Percentiles rank a stretch among this genome's conserved stretches.
Evolutionary conservation across 805 yeast genomes (phyloP).

Genomic region (Wickerhamomyces chaumierensis): DNA sequence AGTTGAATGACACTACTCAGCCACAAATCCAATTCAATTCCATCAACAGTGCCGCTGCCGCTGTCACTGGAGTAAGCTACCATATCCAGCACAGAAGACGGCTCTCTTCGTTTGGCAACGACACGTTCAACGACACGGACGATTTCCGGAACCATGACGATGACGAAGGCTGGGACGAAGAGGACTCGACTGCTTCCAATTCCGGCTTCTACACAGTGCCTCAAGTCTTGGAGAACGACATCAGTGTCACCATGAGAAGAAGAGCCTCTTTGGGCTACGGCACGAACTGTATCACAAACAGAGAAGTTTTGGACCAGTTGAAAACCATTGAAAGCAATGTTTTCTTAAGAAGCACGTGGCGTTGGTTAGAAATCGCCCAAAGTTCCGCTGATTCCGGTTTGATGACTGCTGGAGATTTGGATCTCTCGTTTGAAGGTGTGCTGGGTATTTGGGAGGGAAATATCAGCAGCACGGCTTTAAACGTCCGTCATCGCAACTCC

Average conservation of each 20-base stretch:
- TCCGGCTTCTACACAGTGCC: slow-evolving; percentile 21
- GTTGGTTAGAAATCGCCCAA: slow-evolving; percentile 73
- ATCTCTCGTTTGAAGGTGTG: slow-evolving; percentile 82
- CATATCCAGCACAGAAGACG: too few species aligned
- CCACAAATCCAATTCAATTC: background rate
- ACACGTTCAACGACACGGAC: background rate
- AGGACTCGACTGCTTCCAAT: slow-evolving; percentile 13
- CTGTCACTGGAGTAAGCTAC: too few species aligned
- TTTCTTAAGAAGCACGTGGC: slow-evolving; percentile 77
- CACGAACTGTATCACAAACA: slow-evolving; percentile 51
- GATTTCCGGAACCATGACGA: slow-evolving; percentile 2
- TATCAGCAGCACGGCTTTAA: too few species aligned
- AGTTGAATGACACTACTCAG: background rate
- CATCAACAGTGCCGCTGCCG: too few species aligned
- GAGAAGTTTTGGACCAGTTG: slow-evolving; percentile 42
- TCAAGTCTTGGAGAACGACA: slow-evolving; percentile 55
- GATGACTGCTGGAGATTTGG: slow-evolving; percentile 60
- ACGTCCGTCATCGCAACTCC: too few species aligned
- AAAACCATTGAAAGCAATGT: slow-evolving; percentile 38
- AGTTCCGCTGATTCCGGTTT: slow-evolving; percentile 52
- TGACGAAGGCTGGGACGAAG: slow-evolving; percentile 13
- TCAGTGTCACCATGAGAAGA: slow-evolving; percentile 57
- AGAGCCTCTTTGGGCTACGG: slow-evolving; percentile 71
- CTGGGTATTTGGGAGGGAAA: slow-evolving; percentile 81
- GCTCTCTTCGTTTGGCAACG: background rate